phyloP scores from a whole-genome alignment of 805 yeast genomes.

The Kazachstania bromeliacearum region DNA sequence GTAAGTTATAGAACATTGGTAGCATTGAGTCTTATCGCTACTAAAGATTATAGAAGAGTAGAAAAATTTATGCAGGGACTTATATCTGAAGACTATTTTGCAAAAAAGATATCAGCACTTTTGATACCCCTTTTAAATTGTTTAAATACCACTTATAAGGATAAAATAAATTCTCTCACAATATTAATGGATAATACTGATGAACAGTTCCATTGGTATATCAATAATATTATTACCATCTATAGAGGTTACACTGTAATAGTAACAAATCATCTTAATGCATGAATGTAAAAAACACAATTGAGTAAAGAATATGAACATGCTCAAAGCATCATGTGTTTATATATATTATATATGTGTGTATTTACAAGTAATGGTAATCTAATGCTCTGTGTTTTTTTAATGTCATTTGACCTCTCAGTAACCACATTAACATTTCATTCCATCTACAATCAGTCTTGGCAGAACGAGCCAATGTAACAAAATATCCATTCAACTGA shows the following conservation, averaged over 20 bases:
- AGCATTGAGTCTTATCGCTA: constrained; percentile 49
- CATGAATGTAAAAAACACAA: too few species aligned
- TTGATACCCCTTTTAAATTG: constrained; percentile 1
- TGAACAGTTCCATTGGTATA: neutral
- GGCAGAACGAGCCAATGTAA: constrained; percentile 36
- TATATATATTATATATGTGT: too few species aligned
- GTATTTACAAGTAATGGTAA: constrained; percentile 15
- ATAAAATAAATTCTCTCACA: neutral
- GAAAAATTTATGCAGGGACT: constrained; percentile 22
- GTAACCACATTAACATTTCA: constrained; percentile 36
- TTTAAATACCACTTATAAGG: neutral
- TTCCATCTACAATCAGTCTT: constrained; percentile 40
- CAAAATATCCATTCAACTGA: constrained; percentile 61
- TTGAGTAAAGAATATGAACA: too few species aligned
- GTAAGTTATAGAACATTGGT: constrained; percentile 68
- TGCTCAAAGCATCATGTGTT: too few species aligned
- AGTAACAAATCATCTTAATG: constrained; percentile 2
- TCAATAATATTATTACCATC: constrained; percentile 11
- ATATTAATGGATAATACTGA: neutral
- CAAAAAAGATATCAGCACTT: constrained; percentile 3
- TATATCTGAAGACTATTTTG: constrained; percentile 24
- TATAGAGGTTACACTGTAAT: constrained; percentile 17
- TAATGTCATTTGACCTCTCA: constrained; percentile 29
- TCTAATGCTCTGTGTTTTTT: constrained; percentile 15
- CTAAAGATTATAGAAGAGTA: constrained; percentile 18